These are phyloP conservation scores for Ambrosiella xylebori DNA, from an alignment of 2,329 filamentous ascomycete genomes.

Conservation along the genomic window DNA sequence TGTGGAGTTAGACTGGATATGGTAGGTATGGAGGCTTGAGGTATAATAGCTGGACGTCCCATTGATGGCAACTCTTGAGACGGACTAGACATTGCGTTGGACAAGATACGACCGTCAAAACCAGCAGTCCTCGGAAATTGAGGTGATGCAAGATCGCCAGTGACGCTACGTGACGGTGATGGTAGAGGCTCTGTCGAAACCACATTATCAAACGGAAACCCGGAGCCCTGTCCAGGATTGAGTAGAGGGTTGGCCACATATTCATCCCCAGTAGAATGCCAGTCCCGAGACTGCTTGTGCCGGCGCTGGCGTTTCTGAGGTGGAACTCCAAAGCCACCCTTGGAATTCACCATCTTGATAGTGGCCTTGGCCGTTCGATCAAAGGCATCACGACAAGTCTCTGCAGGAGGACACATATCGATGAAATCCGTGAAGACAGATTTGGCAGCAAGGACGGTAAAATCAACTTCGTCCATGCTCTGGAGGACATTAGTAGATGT, in stretches of 20 bases:
- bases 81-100: not conserved
- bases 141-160: conserved; percentile 19
- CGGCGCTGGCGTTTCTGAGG: conserved; percentile 18
- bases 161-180: conserved; percentile 24
- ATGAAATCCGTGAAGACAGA: conserved; percentile 84
- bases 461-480: conserved; percentile 93
- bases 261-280: conserved; percentile 18
- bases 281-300: conserved; percentile 17
- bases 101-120: not conserved
- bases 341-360: conserved; percentile 83
- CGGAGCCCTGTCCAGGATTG: too few relatives aligned
- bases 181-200: conserved; percentile 23
- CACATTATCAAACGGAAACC: too few relatives aligned
- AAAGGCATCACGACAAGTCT: conserved; percentile 88
- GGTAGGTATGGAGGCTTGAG: not conserved
- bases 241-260: conserved; percentile 11
- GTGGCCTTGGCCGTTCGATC: conserved; percentile 90
- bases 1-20: not conserved
- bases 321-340: conserved; percentile 54
- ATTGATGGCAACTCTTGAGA: not conserved
- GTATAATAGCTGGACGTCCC: not conserved
- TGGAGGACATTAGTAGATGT: conserved; percentile 23
- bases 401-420: conserved; percentile 85
- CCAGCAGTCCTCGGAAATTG: not conserved
- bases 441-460: conserved; percentile 81